These are phyloP conservation scores for Aspergillus ellipticus DNA, from an alignment of 495 filamentous ascomycete species.

Conservation along the genomic window DNA sequence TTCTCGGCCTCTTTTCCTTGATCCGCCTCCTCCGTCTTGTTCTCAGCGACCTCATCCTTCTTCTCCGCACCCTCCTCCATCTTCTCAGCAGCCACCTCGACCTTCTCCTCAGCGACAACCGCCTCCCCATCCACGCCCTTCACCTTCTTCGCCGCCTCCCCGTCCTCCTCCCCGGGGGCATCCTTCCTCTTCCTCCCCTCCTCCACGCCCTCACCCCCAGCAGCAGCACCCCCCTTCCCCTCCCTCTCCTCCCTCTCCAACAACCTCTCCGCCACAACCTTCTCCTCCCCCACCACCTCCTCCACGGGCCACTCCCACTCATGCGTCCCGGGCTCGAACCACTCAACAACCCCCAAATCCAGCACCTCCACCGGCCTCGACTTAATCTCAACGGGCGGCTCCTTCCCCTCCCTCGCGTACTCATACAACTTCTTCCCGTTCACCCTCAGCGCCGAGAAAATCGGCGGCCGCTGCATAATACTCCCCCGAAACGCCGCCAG, in stretches of 20 bases:
- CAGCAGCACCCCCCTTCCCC: conserved; percentile 8
- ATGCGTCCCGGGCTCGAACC: conserved; percentile 81
- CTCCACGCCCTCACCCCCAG: conserved; percentile 11
- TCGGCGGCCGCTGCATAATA: conserved; percentile 85
- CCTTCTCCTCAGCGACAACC: not conserved
- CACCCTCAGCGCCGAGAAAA: conserved; percentile 88
- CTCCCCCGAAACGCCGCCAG: conserved; percentile 75
- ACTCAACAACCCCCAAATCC: conserved; percentile 77
- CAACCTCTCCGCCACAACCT: conserved; percentile 68
- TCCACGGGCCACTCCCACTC: conserved; percentile 65
- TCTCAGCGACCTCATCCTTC: conserved; percentile 14
- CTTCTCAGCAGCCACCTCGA: not conserved
- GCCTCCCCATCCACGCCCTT: not conserved
- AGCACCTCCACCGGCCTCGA: conserved; percentile 70
- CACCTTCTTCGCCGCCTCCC: not conserved
- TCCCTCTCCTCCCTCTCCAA: conserved; percentile 38
- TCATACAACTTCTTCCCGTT: conserved; percentile 92
- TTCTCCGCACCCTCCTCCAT: not conserved
- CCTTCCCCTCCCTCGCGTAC: conserved; percentile 86
- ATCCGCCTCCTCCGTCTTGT: conserved; percentile 21
- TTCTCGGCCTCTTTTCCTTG: conserved; percentile 20
- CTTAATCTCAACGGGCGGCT: conserved; percentile 78
- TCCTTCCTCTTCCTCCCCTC: not conserved
- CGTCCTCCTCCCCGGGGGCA: conserved; percentile 5
- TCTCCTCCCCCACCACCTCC: conserved; percentile 68